These are phyloP conservation scores for Secale cereale DNA, from an alignment of 176 grass and related monocot genomes.

Conservation along the genomic window DNA sequence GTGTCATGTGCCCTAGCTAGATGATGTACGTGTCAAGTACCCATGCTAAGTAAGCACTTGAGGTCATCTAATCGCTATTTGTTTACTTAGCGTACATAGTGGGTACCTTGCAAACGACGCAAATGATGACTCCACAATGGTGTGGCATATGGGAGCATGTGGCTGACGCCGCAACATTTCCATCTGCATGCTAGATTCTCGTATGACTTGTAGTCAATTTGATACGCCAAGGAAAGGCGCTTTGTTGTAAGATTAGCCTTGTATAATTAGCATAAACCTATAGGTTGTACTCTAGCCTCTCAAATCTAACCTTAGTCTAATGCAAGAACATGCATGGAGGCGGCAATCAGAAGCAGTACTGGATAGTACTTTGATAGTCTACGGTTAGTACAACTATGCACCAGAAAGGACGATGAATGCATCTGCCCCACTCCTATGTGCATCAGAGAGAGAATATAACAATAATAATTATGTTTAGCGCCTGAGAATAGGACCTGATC, in stretches of 20 bases:
- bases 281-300: no score
- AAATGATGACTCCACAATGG: neutral
- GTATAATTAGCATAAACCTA: no score
- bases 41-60: neutral
- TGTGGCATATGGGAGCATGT: neutral
- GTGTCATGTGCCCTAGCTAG: conserved; percentile 13
- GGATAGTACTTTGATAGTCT: neutral
- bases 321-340: neutral
- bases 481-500: neutral
- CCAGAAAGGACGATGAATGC: neutral
- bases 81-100: neutral
- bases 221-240: neutral
- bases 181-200: neutral
- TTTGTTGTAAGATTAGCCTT: neutral
- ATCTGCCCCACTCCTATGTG: neutral
- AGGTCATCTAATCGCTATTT: neutral
- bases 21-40: conserved; percentile 41
- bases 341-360: neutral
- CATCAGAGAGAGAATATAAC: neutral
- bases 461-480: neutral
- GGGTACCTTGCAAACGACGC: neutral
- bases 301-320: neutral
- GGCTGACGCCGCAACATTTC: neutral
- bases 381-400: neutral
- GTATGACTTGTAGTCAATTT: conserved; percentile 1